Evolutionary conservation across 1,284 basidiomycete genomes (phyloP).

Genomic region (Macrocystidia cucumis): DNA sequence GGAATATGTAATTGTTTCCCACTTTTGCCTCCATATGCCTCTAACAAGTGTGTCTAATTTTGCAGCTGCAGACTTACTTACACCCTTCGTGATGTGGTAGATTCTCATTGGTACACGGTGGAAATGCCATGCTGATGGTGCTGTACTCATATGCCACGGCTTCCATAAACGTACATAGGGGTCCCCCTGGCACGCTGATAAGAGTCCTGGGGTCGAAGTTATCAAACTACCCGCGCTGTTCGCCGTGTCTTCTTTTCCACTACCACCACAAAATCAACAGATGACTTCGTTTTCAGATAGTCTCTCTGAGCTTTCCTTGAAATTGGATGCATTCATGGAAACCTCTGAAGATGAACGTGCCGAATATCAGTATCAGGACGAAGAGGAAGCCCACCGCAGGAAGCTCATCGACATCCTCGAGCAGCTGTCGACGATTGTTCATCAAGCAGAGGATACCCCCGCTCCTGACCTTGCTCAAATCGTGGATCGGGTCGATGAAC

Average conservation of each 20-base stretch:
- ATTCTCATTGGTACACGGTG: no score
- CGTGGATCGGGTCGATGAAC: constrained; percentile 8
- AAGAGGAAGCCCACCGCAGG: background rate
- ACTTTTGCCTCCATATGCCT: background rate
- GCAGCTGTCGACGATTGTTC: background rate
- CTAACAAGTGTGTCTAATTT: constrained; percentile 3
- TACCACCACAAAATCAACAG: no score
- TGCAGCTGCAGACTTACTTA: constrained; percentile 41
- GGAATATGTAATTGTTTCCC: constrained; percentile 50
- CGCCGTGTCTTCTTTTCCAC: no score
- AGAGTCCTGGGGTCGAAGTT: no score
- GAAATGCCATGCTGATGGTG: no score
- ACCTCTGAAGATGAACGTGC: background rate
- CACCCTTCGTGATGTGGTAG: constrained; percentile 38
- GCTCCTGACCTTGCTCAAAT: constrained; percentile 6
- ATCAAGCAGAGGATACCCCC: constrained; percentile 7
- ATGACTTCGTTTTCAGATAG: no score
- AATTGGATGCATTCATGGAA: background rate
- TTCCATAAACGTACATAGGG: no score
- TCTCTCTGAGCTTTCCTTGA: no score
- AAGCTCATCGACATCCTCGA: background rate
- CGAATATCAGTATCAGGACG: no score
- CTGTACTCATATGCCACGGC: no score
- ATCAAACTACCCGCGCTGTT: no score
- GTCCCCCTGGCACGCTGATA: no score